Conservation (phyloP, 768 basidiomycete genomes). For the Roridomyces roridus region DNA sequence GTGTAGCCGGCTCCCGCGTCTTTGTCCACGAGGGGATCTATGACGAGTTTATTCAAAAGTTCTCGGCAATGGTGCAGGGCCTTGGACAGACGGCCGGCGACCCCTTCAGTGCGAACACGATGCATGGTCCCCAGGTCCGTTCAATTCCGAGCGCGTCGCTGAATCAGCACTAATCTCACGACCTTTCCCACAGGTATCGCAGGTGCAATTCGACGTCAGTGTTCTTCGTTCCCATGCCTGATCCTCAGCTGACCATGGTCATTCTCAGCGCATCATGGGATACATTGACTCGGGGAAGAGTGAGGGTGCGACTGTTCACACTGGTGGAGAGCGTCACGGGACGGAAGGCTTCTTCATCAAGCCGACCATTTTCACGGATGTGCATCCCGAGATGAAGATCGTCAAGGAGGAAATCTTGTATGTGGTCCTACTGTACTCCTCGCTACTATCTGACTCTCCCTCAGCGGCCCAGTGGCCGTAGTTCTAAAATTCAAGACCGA, state of each 20-base stretch:
- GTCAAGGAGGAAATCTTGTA: slow-evolving; percentile 76
- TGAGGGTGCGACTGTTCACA: slow-evolving; percentile 66
- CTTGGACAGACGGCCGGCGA: slow-evolving; percentile 66
- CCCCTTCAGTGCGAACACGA: slow-evolving; percentile 63
- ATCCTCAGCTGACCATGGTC: not conserved
- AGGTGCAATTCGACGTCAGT: slow-evolving; percentile 74
- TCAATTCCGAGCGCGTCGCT: too few relatives aligned
- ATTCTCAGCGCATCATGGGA: slow-evolving; percentile 62
- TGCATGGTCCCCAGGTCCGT: slow-evolving; percentile 65
- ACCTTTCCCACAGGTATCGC: slow-evolving; percentile 63
- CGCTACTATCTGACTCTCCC: too few relatives aligned
- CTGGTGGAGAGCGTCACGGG: slow-evolving; percentile 65
- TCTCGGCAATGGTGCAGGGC: slow-evolving; percentile 56
- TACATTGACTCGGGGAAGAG: slow-evolving; percentile 76
- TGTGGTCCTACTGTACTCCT: too few relatives aligned
- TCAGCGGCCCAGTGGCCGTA: slow-evolving; percentile 75
- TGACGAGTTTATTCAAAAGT: slow-evolving; percentile 72
- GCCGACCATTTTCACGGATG: slow-evolving; percentile 73
- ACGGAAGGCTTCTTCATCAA: slow-evolving; percentile 66
- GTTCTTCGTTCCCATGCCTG: slow-evolving; percentile 9
- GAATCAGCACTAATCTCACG: not conserved
- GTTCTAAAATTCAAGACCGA: slow-evolving; percentile 70
- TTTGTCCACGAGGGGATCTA: slow-evolving; percentile 83
- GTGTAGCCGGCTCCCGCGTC: slow-evolving; percentile 84
- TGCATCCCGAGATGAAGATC: slow-evolving; percentile 68